Base-by-base conservation (phyloP, 208 protist genomes). In the Acanthamoeba healyi region DNA sequence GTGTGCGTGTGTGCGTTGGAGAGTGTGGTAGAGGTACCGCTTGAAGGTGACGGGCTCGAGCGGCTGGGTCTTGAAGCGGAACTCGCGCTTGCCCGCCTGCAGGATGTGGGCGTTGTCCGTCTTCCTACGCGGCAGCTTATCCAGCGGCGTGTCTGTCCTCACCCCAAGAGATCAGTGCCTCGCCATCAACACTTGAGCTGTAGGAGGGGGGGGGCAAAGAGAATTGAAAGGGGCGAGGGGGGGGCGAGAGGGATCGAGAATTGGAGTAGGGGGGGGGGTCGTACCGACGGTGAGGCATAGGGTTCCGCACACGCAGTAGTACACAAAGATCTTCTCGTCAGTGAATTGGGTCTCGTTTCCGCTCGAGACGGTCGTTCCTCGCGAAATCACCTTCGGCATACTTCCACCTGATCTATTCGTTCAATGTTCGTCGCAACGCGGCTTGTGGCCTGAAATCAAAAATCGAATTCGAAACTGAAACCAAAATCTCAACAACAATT, bases 381-480 rank as follows among this genome's bases (percentile, higher is more conserved):
- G 82, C 22, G 82, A 90, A 49, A 90, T 90, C 54, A 90, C 58
- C 82, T 90, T 90, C 19, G 82, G 82, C 82, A 90, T 90, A 15
- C 34, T 90, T 40, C 54, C 0, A 12, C 26, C 40, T 49, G 34
- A 24, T 49, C 26, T 6, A 54, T 19, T 54, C 49, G 15, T n/a
- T n/a, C n/a, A 54, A 54, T 81, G 14, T 81, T 81, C 22, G 9
- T n/a, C n/a, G n/a, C n/a, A n/a, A n/a, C n/a, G n/a, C n/a, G n/a
- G n/a, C n/a, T n/a, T n/a, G n/a, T n/a, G 44, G 44, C 44, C 44
- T 15, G 12, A 49, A 49, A 58, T 58, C 51, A 58, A 9, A 58
- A n/a, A n/a, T n/a, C n/a, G n/a, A n/a, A n/a, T n/a, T n/a, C n/a
- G n/a, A n/a, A n/a, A n/a, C n/a, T n/a, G n/a, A n/a, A n/a, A n/a